Base-by-base conservation (phyloP, 208 protist species). In the Leishmania major region DNA sequence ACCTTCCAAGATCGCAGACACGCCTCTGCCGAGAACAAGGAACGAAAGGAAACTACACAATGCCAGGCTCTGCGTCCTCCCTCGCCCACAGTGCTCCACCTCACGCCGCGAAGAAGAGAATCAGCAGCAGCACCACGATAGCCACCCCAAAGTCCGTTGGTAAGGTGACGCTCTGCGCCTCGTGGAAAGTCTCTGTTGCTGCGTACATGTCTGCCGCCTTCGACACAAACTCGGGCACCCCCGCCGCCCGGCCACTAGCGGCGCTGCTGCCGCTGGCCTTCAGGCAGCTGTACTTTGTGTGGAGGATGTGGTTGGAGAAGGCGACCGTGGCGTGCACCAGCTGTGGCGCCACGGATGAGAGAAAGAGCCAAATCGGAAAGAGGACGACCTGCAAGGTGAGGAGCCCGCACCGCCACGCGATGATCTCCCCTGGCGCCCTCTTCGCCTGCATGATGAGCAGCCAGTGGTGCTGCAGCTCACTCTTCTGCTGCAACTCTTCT, bases 241-340 rank as follows among this genome's bases (percentile, higher is more conserved):
- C 53, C 37, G 75, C 37, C 22, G 75, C 75, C 31, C 75, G 59
- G 13, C 75, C 75, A 53, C 75, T 59, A 15, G 64, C 49, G 11
- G 51, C 31, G 25, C n/a, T 5, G 11, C 76, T 80, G 17, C 47
- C 77, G 8, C 77, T 82, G n/a, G 85, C 71, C 37, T 53, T 88
- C 60, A 95, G 88, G 81, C 86, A 93, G 37, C 88, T 88, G 79
- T 93, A 95, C 84, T 97, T 97, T 78, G 89, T 90, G 70, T 89
- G 76, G 0, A 95, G 70, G 67, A 95, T 97, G 79, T 93, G 83
- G 72, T 92, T 91, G n/a, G 82, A 87, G 75, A 89, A 86, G 47
- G 86, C 78, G 78, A 96, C 78, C 40, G 87, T 97, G 37, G 92
- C 88, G 84, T 97, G 94, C 69, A 90, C 88, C 13, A 97, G 80